Conservation (phyloP, 805 yeast genomes). For the Hanseniaspora mollemarum region DNA sequence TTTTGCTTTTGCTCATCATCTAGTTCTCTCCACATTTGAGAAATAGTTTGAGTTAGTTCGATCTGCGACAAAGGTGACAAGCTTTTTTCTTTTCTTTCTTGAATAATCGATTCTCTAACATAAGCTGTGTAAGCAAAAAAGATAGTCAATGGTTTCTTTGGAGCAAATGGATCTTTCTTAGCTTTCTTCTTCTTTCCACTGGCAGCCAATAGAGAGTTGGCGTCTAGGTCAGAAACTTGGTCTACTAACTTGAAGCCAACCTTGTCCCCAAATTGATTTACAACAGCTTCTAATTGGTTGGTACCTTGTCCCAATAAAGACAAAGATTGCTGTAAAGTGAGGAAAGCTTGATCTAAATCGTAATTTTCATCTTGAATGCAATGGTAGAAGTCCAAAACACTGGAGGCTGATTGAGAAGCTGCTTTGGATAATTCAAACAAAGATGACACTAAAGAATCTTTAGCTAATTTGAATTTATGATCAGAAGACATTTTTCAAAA, state of each 20-base stretch:
- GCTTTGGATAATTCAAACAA: constrained; percentile 73
- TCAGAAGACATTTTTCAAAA: constrained; percentile 8
- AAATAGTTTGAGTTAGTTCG: constrained; percentile 68
- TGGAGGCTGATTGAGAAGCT: constrained; percentile 74
- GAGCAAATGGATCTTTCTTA: constrained; percentile 84
- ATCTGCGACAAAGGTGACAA: constrained; percentile 56
- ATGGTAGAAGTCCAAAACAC: constrained; percentile 66
- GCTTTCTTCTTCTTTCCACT: constrained; percentile 34
- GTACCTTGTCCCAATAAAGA: constrained; percentile 33
- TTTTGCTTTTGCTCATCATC: constrained; percentile 56
- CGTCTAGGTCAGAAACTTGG: constrained; percentile 4
- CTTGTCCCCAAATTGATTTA: constrained; percentile 28
- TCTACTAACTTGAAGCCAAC: constrained; percentile 18
- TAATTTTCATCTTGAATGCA: constrained; percentile 39
- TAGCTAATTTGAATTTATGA: constrained; percentile 14
- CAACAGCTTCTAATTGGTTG: constrained; percentile 25
- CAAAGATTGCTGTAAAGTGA: constrained; percentile 34
- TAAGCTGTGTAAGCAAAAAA: constrained; percentile 69
- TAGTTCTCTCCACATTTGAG: constrained; percentile 67
- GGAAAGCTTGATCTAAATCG: constrained; percentile 37
- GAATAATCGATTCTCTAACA: constrained; percentile 58
- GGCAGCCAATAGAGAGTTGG: constrained; percentile 17
- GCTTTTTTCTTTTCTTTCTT: constrained; percentile 50
- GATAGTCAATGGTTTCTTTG: constrained; percentile 85
- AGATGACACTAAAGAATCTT: constrained; percentile 53